Evolutionary conservation across 2,329 filamentous ascomycete species (phyloP), one percentile per base, ranked within the genome.

Genomic region (Fusarium virguliforme): DNA sequence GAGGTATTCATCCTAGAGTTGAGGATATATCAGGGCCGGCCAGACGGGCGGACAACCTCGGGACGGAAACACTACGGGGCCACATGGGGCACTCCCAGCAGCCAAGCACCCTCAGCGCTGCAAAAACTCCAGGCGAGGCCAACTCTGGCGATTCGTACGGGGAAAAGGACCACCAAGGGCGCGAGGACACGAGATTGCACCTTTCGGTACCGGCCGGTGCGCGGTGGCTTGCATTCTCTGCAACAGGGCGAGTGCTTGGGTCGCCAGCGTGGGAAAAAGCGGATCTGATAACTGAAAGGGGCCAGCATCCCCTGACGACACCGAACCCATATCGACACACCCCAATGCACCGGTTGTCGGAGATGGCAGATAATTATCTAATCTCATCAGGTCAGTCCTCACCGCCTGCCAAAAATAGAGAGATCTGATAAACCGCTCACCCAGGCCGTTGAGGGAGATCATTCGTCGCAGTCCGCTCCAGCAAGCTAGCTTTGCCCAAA

Each of bases 251-350:
- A 30, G 37, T 48, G 15, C 15, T n/a, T 66, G 50, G 46, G 68
- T 65, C 60, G 26, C 61, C 50, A 24, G 38, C 55, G 70, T 67
- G 70, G 62, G 38, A 40, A 61, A 65, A 62, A 60, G 72, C 74
- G 74, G 74, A 76, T 76, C 74, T 71, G 74, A 76, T 76, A 76
- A 76, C 68, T 58, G 56, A 61, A 67, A 62, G 41, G 35, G 56
- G 43, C 57, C 53, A 43, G 50, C 50, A 59, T 62, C 56, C 57
- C 53, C 63, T 54, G 55, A 35, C n/a, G 32, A 32, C 41, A 35
- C 32, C 41, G 60, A 35, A 22, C n/a, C 26, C 30, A 50, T 48
- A 46, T 55, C 38, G 6, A 22, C 37, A 65, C 65, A 40, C 68
- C 37, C 54, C 30, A 22, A 54, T 12, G 32, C 51, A 51, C 69